Base-by-base conservation (phyloP, 2,329 filamentous ascomycete species). In the Diaporthe citrichinensis region DNA sequence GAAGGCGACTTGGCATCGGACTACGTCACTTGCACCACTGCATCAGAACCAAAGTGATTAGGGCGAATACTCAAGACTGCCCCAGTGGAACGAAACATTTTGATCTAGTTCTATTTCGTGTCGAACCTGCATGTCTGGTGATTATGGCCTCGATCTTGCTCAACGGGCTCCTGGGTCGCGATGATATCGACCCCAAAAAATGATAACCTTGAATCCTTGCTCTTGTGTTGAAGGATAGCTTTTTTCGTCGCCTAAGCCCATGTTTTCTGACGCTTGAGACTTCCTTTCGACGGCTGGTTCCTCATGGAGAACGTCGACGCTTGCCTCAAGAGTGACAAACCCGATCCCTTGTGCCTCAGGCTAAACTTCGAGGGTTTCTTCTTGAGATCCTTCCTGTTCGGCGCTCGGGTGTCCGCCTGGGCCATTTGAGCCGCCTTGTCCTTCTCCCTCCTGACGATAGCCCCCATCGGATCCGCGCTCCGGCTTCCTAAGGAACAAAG, bases 401-500 rank as follows among this genome's bases (percentile, higher is more conserved):
- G 23, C 4, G 25, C 25, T 20, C n/a, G 14, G 17, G 15, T n/a
- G 3, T 41, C 14, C 9, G 31, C n/a, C 39, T 46, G 20, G 8
- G 20, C 15, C 34, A 5, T 44, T 20, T 17, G 25, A 4, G 46
- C 14, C 12, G 7, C 20, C 25, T 44, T 51, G 4, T 20, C 34
- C n/a, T 10, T 34, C 10, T 71, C 58, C 23, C 28, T 61, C 36
- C 58, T 68, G 34, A 76, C 28, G 5, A 72, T 28, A 4, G 39
- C 59, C 28, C 51, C 65, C 39, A 69, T 44, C 28, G 61, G 8
- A 20, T 73, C 72, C 14, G 71, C 36, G 9, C 36, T 31, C 7
- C 55, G 53, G 25, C 10, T 34, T 7, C 41, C 51, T 4, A 76
- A 41, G 2, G 1, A 36, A n/a, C 75, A 76, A 2, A 44, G 41